These are phyloP conservation scores for Balansia obtecta DNA, from an alignment of 2,329 filamentous ascomycete genomes.

Conservation along the genomic window DNA sequence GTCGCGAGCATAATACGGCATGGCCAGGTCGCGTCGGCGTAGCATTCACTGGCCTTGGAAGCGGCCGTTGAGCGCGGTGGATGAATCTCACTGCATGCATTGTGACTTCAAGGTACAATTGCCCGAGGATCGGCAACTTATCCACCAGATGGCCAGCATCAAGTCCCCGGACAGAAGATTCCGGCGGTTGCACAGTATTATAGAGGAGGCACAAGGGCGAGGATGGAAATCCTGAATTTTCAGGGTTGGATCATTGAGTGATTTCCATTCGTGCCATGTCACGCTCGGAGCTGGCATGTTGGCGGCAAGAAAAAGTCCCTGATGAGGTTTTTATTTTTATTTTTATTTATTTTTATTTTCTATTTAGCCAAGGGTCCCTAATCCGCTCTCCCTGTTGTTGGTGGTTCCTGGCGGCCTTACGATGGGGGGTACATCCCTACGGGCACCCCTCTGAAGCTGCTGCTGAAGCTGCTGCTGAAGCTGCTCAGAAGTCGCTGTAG, in stretches of 20 bases:
- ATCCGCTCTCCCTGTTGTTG: too few relatives aligned
- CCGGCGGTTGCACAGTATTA: too few relatives aligned
- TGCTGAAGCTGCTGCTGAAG: too few relatives aligned
- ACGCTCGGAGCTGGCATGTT: neutral
- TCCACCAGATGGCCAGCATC: too few relatives aligned
- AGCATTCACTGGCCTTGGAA: neutral
- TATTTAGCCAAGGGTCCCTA: too few relatives aligned
- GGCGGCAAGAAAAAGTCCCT: neutral
- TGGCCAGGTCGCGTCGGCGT: neutral
- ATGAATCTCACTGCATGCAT: slow-evolving; percentile 4
- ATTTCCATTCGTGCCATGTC: neutral
- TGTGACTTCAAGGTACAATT: neutral
- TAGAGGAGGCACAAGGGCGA: neutral
- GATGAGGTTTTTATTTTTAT: too few relatives aligned
- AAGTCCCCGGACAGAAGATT: too few relatives aligned
- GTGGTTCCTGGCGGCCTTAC: neutral
- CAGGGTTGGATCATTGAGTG: neutral
- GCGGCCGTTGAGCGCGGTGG: neutral
- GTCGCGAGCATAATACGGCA: neutral
- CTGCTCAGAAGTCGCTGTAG: too few relatives aligned
- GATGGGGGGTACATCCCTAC: neutral
- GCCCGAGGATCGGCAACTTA: neutral
- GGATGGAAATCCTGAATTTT: neutral
- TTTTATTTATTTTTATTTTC: too few relatives aligned
- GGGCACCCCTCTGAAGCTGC: too few relatives aligned